Percentiles rank a stretch among this genome's conserved stretches.
phyloP scores from a whole-genome alignment of 1,284 basidiomycete species.

The Lentinula novae-zelandiae region DNA sequence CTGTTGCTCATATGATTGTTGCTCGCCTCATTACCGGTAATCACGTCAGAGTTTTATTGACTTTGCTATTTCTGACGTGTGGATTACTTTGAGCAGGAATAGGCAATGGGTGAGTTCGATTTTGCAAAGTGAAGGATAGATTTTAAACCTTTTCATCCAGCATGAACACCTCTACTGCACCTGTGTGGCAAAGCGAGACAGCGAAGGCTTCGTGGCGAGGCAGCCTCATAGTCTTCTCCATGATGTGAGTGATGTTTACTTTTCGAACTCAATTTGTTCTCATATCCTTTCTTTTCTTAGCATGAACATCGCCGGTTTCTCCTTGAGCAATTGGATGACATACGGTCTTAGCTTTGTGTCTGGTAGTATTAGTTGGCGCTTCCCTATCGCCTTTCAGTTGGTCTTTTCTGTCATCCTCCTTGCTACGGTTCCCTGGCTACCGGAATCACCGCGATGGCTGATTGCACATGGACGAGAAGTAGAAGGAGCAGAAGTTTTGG shows the following conservation, averaged over 20 bases:
- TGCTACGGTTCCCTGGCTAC: constrained; percentile 55
- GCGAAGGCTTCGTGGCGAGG: constrained; percentile 62
- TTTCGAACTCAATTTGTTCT: too few relatives aligned
- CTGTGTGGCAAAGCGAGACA: constrained; percentile 66
- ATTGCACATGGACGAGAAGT: constrained; percentile 38
- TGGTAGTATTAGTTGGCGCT: constrained; percentile 55
- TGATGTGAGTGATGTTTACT: constrained; percentile 47
- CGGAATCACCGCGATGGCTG: constrained; percentile 68
- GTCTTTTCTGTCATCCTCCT: constrained; percentile 61
- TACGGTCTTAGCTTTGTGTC: constrained; percentile 45
- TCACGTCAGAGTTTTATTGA: neutral
- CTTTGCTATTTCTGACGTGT: too few relatives aligned
- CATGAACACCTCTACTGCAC: constrained; percentile 55
- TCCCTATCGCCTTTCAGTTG: constrained; percentile 69
- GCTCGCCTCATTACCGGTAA: constrained; percentile 26
- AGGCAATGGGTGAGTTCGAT: constrained; percentile 40
- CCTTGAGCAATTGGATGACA: constrained; percentile 44
- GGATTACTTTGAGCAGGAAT: constrained; percentile 25
- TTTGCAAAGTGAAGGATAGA: constrained; percentile 19
- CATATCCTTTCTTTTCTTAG: constrained; percentile 18
- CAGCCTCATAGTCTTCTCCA: constrained; percentile 63
- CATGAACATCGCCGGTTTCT: constrained; percentile 45
- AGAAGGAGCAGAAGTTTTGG: constrained; percentile 36
- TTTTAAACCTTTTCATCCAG: constrained; percentile 13
- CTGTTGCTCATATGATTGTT: constrained; percentile 47